Percentiles rank a stretch among this genome's conserved stretches.
These are phyloP conservation scores for Auxenochlorella pyrenoidosa DNA, from an alignment of 139 green algal species.

Conservation along the genomic window DNA sequence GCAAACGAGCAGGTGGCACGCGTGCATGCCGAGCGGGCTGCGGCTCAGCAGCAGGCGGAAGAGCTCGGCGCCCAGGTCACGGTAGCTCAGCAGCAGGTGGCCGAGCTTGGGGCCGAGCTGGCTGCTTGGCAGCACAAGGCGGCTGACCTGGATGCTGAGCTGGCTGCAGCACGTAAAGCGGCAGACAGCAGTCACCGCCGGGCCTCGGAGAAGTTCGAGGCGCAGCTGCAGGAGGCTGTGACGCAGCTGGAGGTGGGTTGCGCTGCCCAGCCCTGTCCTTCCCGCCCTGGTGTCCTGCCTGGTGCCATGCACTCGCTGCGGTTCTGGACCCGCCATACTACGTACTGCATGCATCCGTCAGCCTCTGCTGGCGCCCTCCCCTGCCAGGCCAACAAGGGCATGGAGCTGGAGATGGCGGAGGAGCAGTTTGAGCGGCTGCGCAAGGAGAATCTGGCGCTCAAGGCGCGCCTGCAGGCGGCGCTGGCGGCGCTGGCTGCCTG, in stretches of 20 bases:
- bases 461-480: constrained; percentile 39
- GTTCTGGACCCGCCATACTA: neutral
- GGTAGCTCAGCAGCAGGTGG: neutral
- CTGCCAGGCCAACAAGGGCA: constrained; percentile 59
- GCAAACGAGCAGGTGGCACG: neutral
- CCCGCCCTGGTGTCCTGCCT: neutral
- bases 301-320: neutral
- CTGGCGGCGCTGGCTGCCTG: constrained; percentile 31
- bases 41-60: neutral
- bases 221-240: constrained; percentile 33
- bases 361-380: neutral
- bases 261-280: neutral
- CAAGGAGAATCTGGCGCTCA: constrained; percentile 51
- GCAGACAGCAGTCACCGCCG: neutral
- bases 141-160: neutral
- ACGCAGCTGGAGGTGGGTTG: constrained; percentile 52
- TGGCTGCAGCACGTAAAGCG: neutral
- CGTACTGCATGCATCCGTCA: neutral
- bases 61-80: neutral
- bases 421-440: constrained; percentile 41
- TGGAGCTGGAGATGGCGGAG: constrained; percentile 66
- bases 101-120: neutral
- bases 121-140: constrained; percentile 3
- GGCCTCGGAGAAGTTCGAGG: neutral
- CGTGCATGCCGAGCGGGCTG: neutral